These are phyloP conservation scores for Aspergillus sojae DNA, from an alignment of 2,329 filamentous ascomycete genomes.

Conservation along the genomic window DNA sequence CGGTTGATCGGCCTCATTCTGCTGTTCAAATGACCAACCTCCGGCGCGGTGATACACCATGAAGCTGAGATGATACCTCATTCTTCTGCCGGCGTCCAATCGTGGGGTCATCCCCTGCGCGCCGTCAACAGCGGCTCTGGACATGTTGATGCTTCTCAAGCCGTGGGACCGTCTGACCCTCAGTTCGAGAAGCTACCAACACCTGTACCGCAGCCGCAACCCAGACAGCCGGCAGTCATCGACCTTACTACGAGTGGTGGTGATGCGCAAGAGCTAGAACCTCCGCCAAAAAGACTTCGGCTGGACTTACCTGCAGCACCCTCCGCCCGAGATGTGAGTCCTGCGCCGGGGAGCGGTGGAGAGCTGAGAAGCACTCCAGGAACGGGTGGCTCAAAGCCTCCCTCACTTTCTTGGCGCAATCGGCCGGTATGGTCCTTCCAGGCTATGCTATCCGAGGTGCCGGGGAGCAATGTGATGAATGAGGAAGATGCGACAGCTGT, in stretches of 20 bases:
- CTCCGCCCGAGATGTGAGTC: constrained; percentile 24
- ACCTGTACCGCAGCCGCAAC: constrained; percentile 26
- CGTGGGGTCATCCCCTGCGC: constrained; percentile 40
- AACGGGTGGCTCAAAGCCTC: constrained; percentile 28
- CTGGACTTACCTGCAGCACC: constrained; percentile 34
- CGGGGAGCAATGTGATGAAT: constrained; percentile 26
- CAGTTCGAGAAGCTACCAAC: constrained; percentile 30
- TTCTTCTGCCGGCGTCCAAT: constrained; percentile 43
- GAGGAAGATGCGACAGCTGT: constrained; percentile 26
- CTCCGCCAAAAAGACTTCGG: constrained; percentile 39
- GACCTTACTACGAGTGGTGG: constrained; percentile 37
- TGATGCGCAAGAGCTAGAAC: constrained; percentile 39
- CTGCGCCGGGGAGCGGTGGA: constrained; percentile 24
- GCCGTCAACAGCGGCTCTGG: constrained; percentile 33
- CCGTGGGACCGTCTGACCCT: constrained; percentile 25
- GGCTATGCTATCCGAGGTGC: constrained; percentile 37
- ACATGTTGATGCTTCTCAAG: constrained; percentile 30
- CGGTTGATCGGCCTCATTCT: constrained; percentile 7
- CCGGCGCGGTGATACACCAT: constrained; percentile 36
- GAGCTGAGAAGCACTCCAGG: constrained; percentile 34
- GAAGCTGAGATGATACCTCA: constrained; percentile 45
- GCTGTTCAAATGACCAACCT: constrained; percentile 27
- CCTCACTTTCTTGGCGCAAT: constrained; percentile 35
- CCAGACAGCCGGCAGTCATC: constrained; percentile 36
- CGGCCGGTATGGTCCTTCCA: constrained; percentile 46